Evolutionary conservation across 192 early-diverging fungal species (phyloP), one percentile per base, ranked within the genome.

Genomic region (Podochytrium sp.): DNA sequence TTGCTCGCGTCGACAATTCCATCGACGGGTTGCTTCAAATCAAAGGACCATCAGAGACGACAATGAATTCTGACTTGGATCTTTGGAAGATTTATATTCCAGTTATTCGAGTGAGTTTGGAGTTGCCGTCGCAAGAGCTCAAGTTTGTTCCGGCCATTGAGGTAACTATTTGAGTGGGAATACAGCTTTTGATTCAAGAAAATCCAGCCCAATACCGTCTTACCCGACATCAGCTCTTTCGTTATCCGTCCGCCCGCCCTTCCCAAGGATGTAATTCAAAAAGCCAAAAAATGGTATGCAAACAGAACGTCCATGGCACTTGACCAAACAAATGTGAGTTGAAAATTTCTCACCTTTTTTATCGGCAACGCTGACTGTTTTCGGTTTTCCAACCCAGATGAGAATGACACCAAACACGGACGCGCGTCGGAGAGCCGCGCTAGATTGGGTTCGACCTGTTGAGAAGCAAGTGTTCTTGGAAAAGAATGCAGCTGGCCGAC

Each of bases 211-310:
- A 75, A 79, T 51, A 76, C 82, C 18, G 42, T 27, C 27, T 35
- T 73, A 25, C 74, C 76, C 6, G 81, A 79, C 43, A 80, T 87
- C 27, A 56, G 52, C 10, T 63, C 86, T 16, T 80, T 71, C 58
- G 74, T 80, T 1, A 77, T 85, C 30, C 57, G 86, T 2, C 86
- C 86, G 1, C 86, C 86, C 7, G 86, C 86, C 18, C 76, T 87
- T 39, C 86, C 86, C 25, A 66, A 76, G 20, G 79, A 78, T 7
- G 62, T 85, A 16, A 79, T 76, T 23, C 83, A 79, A 40, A 58
- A 75, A 63, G 65, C 69, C 12, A 87, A 83, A 58, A 87, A 87
- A 64, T 87, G 86, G 86, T 87, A 84, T 65, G 83, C 79, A 71
- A 84, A 84, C 74, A 66, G 85, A 29, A 76, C 82, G 27, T 84